Conservation (phyloP, 208 protist genomes). For the Leishmania braziliensis region DNA sequence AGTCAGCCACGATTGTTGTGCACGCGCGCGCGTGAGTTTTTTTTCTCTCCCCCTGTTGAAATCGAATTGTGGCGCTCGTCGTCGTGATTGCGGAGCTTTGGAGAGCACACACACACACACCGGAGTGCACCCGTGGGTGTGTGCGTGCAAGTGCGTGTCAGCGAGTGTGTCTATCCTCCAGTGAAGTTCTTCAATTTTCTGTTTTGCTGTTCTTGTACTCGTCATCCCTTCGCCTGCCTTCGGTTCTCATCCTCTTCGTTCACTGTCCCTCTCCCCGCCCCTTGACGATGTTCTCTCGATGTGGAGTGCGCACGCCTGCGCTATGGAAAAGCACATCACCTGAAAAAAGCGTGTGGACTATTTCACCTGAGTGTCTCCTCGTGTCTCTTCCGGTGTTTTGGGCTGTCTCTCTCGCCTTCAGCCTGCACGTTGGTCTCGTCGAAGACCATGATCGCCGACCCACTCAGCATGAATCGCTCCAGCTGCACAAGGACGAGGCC, state of each 20-base stretch:
- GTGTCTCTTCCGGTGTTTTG: not conserved
- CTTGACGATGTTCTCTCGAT: not conserved
- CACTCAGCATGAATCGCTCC: not conserved
- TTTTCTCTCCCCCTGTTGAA: slow-evolving; percentile 4
- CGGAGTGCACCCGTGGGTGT: not conserved
- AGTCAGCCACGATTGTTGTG: not conserved
- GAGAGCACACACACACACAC: not conserved
- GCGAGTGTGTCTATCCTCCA: not conserved
- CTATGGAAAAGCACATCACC: not conserved
- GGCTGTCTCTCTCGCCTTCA: not conserved
- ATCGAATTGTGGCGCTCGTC: not conserved
- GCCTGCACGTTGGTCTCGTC: not conserved
- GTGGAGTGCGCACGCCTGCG: not conserved
- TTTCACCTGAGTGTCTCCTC: not conserved
- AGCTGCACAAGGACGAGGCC: slow-evolving; percentile 21
- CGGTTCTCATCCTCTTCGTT: not conserved
- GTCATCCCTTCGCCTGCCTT: not conserved
- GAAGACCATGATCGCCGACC: not conserved
- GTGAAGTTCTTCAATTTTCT: not conserved
- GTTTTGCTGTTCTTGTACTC: not conserved
- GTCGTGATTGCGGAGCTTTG: not conserved
- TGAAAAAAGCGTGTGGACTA: not conserved
- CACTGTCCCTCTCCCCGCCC: not conserved
- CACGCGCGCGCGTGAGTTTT: not conserved
- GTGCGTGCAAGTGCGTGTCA: not conserved